These are phyloP conservation scores for Cryphonectria nitschkei DNA, from an alignment of 2,329 filamentous ascomycete genomes.

Conservation along the genomic window DNA sequence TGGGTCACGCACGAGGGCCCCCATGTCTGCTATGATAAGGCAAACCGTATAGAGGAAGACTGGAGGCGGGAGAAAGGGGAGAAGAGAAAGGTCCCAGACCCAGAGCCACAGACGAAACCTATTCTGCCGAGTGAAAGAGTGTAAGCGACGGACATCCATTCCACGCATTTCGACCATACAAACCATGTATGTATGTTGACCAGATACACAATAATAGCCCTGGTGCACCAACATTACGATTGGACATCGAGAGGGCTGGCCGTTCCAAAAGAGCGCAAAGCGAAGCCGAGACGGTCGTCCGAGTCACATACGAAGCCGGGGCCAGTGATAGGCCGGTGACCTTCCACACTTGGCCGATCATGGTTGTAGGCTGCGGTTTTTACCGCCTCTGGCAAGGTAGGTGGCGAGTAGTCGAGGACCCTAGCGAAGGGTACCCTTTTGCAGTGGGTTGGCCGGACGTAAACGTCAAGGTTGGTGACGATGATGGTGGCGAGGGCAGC, in stretches of 20 bases:
- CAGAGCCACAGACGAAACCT: background rate
- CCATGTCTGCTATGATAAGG: background rate
- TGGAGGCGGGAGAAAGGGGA: conserved; percentile 1
- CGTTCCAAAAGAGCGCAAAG: background rate
- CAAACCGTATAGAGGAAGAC: background rate
- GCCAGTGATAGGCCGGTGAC: background rate
- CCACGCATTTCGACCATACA: background rate
- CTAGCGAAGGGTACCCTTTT: background rate
- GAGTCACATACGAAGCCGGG: background rate
- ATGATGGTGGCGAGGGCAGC: background rate
- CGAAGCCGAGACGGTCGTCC: background rate
- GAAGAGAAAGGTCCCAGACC: background rate
- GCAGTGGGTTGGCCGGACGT: background rate
- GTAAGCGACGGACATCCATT: background rate
- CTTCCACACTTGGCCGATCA: background rate
- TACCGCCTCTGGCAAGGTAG: background rate
- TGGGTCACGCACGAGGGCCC: background rate
- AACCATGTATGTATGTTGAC: background rate
- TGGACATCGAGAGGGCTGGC: background rate
- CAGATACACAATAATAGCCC: background rate
- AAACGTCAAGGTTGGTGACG: background rate
- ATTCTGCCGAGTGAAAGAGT: background rate
- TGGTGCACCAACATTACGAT: background rate
- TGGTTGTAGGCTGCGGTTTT: background rate
- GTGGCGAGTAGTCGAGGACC: background rate